Evolutionary conservation across 192 early-diverging fungal genomes (phyloP).

Genomic region (Rhizoclosmatium globosum): DNA sequence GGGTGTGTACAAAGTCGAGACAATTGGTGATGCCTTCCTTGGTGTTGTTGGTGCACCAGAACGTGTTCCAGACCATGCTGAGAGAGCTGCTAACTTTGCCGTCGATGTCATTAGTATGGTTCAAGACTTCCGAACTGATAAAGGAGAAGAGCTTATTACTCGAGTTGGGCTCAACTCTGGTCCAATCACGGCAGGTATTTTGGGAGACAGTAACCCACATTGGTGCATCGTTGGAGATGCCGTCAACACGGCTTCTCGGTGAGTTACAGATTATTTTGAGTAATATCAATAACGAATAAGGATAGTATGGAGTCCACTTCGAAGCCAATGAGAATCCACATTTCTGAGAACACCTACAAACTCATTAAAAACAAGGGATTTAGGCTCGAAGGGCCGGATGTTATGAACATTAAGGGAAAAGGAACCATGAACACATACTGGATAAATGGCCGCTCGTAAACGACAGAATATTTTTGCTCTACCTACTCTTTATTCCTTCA

Average conservation of each 20-base stretch:
- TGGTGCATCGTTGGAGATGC: slow-evolving; percentile 58
- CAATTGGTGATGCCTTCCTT: slow-evolving; percentile 50
- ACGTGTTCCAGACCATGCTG: slow-evolving; percentile 37
- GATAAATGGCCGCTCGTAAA: slow-evolving; percentile 33
- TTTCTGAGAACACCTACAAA: slow-evolving; percentile 48
- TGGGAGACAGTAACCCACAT: slow-evolving; percentile 54
- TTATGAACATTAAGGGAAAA: slow-evolving; percentile 51
- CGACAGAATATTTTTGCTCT: not conserved
- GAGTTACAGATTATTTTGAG: not conserved
- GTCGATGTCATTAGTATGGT: slow-evolving; percentile 49
- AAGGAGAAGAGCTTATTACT: slow-evolving; percentile 43
- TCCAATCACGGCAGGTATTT: slow-evolving; percentile 53
- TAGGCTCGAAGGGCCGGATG: slow-evolving; percentile 30
- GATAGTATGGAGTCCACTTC: slow-evolving; percentile 54
- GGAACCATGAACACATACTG: slow-evolving; percentile 53
- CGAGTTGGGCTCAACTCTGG: slow-evolving; percentile 55
- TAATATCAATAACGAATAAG: not conserved
- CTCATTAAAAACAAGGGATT: slow-evolving; percentile 30
- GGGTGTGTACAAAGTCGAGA: slow-evolving; percentile 58
- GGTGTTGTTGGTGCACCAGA: slow-evolving; percentile 37
- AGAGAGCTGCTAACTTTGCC: slow-evolving; percentile 38
- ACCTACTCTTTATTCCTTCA: not conserved
- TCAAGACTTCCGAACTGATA: slow-evolving; percentile 38
- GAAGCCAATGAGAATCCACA: slow-evolving; percentile 52
- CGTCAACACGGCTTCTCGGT: slow-evolving; percentile 54